A percentile compares a stretch with the other conserved stretches of the same genome.
phyloP scores from a whole-genome alignment of 106 monocot genomes.

The Phalaenopsis aphrodite region DNA sequence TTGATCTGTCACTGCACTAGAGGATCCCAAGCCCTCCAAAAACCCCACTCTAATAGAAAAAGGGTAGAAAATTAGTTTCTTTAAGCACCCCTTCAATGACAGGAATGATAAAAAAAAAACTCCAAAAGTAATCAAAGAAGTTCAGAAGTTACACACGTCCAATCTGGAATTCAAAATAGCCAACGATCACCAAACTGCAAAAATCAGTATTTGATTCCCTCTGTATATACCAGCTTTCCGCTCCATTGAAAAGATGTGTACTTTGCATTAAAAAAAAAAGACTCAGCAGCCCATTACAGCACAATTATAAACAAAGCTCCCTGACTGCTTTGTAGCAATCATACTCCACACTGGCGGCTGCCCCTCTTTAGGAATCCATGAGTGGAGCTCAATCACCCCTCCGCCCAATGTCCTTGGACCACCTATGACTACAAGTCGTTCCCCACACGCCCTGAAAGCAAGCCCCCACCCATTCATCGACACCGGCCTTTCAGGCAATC shows the following conservation, averaged over 20 bases:
- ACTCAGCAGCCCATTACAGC: conserved; percentile 87
- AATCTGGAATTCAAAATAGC: conserved; percentile 10
- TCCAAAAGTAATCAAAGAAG: conserved; percentile 9
- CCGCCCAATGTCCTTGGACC: conserved; percentile 36
- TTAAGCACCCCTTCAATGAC: conserved; percentile 13
- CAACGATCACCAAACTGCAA: conserved; percentile 9
- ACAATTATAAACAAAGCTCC: conserved; percentile 88
- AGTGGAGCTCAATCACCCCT: conserved; percentile 49
- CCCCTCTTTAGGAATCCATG: conserved; percentile 50
- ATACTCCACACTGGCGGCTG: conserved; percentile 58
- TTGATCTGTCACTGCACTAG: conserved; percentile 9
- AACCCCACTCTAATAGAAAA: conserved; percentile 3
- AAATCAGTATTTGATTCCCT: conserved; percentile 6
- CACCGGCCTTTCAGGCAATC: conserved; percentile 60
- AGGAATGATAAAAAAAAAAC: background rate
- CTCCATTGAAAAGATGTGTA: background rate
- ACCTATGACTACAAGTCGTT: conserved; percentile 45
- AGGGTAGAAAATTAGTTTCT: conserved; percentile 6
- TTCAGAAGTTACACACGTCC: conserved; percentile 11
- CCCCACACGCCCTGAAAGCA: conserved; percentile 70
- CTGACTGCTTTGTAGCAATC: conserved; percentile 58
- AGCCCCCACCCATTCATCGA: conserved; percentile 81
- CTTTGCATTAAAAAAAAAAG: conserved; percentile 7
- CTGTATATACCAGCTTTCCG: conserved; percentile 12
- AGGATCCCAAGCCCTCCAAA: conserved; percentile 4